Conservation (phyloP, 805 yeast species). For the Metschnikowia rubicola region DNA sequence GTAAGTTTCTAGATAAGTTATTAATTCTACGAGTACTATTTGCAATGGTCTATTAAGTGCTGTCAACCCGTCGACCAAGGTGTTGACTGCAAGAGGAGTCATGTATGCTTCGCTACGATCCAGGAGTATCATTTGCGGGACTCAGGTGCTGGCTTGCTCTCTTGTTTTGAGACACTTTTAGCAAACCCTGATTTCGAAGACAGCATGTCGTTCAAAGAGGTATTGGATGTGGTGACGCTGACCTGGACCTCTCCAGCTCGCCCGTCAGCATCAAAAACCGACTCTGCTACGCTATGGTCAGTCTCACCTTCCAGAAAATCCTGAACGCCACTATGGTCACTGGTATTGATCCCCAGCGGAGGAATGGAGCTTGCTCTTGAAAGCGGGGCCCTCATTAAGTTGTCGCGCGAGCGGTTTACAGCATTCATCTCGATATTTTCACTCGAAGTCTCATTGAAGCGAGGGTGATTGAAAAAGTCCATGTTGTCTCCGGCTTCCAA, state of each 20-base stretch:
- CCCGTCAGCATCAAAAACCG: conserved; percentile 33
- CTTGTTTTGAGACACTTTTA: not conserved
- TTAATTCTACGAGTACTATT: not conserved
- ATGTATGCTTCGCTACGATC: too few species aligned
- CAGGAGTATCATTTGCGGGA: too few species aligned
- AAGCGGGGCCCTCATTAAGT: not conserved
- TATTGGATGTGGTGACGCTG: conserved; percentile 32
- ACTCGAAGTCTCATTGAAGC: conserved; percentile 8
- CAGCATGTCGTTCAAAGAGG: conserved; percentile 32
- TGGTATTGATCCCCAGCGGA: not conserved
- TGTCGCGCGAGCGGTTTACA: conserved; percentile 10
- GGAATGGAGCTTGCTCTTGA: conserved; percentile 4
- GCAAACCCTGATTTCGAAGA: conserved; percentile 1
- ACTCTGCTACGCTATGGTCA: conserved; percentile 36
- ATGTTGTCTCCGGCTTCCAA: conserved; percentile 8
- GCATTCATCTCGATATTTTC: conserved; percentile 23
- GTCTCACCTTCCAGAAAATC: conserved; percentile 23
- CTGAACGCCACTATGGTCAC: not conserved
- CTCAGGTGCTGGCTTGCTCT: not conserved
- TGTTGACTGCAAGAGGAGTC: conserved; percentile 1
- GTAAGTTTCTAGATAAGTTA: too few species aligned
- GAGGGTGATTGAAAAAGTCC: conserved; percentile 7
- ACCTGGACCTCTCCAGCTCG: conserved; percentile 23
- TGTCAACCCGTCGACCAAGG: conserved; percentile 9
- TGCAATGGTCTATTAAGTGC: conserved; percentile 7